A percentile compares a stretch with the other conserved stretches of the same genome.
These are phyloP conservation scores for Diversispora eburnea DNA, from an alignment of 192 early-diverging fungal species.

Conservation along the genomic window DNA sequence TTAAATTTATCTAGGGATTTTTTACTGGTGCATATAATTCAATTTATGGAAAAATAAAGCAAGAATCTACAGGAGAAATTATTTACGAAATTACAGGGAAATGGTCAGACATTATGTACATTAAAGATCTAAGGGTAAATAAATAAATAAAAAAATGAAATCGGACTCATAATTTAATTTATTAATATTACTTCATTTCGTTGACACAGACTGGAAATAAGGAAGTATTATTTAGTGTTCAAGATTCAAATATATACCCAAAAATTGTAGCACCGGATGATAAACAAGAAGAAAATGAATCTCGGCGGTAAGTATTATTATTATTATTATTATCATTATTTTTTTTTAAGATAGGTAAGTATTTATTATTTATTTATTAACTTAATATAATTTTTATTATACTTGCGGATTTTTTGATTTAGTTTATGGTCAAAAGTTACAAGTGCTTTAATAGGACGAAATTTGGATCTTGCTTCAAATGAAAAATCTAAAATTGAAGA, in stretches of 20 bases:
- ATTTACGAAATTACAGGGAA: conserved; percentile 85
- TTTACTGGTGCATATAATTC: conserved; percentile 74
- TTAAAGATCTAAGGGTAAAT: conserved; percentile 43
- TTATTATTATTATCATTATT: background rate
- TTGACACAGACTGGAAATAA: conserved; percentile 41
- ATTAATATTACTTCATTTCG: background rate
- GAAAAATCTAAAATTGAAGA: conserved; percentile 75
- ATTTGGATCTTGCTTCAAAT: conserved; percentile 64
- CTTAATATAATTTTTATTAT: background rate
- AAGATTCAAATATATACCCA: conserved; percentile 57
- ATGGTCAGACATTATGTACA: conserved; percentile 75
- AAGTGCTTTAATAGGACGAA: conserved; percentile 56
- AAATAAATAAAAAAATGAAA: no score
- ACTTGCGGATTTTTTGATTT: no score
- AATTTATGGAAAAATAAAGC: conserved; percentile 79
- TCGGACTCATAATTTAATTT: background rate
- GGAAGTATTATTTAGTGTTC: conserved; percentile 70
- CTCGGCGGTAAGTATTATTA: conserved; percentile 51
- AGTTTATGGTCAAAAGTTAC: conserved; percentile 76
- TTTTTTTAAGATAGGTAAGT: background rate
- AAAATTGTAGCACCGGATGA: conserved; percentile 65
- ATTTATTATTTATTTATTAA: conserved; percentile 8
- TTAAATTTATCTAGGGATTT: conserved; percentile 50
- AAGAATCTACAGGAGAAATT: conserved; percentile 65
- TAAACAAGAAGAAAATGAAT: conserved; percentile 80